Evolutionary conservation across 345 rosid species (phyloP).

Genomic region (Pugionium cornutum): DNA sequence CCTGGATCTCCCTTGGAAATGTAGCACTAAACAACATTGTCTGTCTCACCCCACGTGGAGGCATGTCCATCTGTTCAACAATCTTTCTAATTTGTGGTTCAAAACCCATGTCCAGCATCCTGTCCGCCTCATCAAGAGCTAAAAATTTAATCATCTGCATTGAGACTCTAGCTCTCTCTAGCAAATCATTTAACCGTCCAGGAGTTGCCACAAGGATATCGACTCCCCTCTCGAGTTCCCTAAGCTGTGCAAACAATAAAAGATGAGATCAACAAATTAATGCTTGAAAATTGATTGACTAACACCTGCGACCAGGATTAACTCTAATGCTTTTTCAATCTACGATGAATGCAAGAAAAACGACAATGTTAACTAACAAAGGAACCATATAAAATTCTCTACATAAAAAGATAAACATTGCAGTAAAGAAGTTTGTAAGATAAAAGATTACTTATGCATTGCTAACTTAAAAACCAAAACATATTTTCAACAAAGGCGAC

Average conservation of each 20-base stretch:
- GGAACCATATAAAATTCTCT: no score
- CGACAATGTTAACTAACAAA: not conserved
- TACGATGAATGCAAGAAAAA: slow-evolving; percentile 10
- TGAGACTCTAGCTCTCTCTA: slow-evolving; percentile 97
- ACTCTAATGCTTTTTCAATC: slow-evolving; percentile 10
- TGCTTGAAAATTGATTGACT: not conserved
- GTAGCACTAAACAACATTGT: slow-evolving; percentile 99
- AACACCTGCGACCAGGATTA: slow-evolving; percentile 11
- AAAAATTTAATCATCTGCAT: slow-evolving; percentile 81
- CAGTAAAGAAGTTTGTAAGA: not conserved
- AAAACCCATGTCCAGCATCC: slow-evolving; percentile 99
- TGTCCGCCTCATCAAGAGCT: slow-evolving; percentile 98
- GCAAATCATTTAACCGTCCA: slow-evolving; percentile 91
- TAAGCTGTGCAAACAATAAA: slow-evolving; percentile 56
- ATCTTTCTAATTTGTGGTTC: slow-evolving; percentile 98
- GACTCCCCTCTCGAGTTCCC: slow-evolving; percentile 95
- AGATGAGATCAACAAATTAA: slow-evolving; percentile 10
- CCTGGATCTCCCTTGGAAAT: slow-evolving; percentile 98
- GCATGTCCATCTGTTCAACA: slow-evolving; percentile 98
- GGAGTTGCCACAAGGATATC: slow-evolving; percentile 99
- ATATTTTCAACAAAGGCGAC: slow-evolving; percentile 2
- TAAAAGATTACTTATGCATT: not conserved
- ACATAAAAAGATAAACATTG: no score
- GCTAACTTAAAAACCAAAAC: not conserved
- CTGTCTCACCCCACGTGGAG: slow-evolving; percentile 80